Evolutionary conservation across 2,329 filamentous ascomycete genomes (phyloP), one percentile per base, ranked within the genome.

Genomic region (Paraphoma chrysanthemicola): DNA sequence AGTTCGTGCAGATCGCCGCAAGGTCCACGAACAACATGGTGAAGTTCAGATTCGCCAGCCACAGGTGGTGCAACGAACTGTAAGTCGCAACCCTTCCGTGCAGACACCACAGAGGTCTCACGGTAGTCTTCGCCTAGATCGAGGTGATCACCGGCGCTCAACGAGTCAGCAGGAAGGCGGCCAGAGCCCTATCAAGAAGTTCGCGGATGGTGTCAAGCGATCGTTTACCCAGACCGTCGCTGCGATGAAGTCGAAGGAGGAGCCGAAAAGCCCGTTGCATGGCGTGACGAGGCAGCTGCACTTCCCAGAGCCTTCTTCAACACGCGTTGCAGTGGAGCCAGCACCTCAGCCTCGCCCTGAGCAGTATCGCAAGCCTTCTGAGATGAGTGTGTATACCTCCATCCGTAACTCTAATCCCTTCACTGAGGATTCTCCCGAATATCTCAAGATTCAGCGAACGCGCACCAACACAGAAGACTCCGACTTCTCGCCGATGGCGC

Each of bases 241-340:
- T 12, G 56, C 52, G 11, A 56, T 48, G 28, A 30, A 45, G 10
- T 18, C 49, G 3, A 58, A 60, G 31, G 47, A 56, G 48, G 56
- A 64, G 36, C 60, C 60, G 2, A 70, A 66, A 52, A 69, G 57
- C 44, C 62, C 68, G 16, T 45, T 63, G 1, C 62, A 71, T 29
- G 66, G 67, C 39, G 59, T 68, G 2, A 70, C 66, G 6, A 62
- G 62, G 39, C 60, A 61, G 6, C 30, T 66, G 7, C 31, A 60
- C 5, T 45, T 67, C 28, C 51, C 56, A 30, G 58, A 59, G n/a
- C 45, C 16, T 17, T 17, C 42, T 3, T 30, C 44, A 10, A 16
- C 29, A 11, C 14, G 47, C 18, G 38, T 44, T 12, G 33, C 55
- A 3, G 50, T 50, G 2, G 30, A 47, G 6, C 31, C 56, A 16